Conservation (phyloP, 192 early-diverging fungal species). For the Coemansia sp. region DNA sequence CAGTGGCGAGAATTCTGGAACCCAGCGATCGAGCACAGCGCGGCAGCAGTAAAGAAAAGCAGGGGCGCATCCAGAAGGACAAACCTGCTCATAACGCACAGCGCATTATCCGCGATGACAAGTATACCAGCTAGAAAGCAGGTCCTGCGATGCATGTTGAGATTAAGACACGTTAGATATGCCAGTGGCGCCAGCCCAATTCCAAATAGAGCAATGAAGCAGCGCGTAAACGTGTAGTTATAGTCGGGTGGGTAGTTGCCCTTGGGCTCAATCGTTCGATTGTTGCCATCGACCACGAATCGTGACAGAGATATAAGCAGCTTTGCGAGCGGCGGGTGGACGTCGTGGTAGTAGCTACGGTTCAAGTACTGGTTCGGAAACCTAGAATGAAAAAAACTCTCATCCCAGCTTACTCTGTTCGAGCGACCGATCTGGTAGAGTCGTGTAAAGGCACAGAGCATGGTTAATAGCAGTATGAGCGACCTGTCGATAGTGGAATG, state of each 20-base stretch:
- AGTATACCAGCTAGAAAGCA: conserved; percentile 57
- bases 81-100: conserved; percentile 62
- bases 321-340: conserved; percentile 91
- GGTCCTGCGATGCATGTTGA: conserved; percentile 53
- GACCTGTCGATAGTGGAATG: conserved; percentile 35
- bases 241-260: conserved; percentile 61
- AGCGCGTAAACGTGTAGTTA: conserved; percentile 68
- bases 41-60: conserved; percentile 63
- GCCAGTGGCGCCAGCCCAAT: conserved; percentile 64
- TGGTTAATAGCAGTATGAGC: conserved; percentile 37
- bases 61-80: conserved; percentile 70
- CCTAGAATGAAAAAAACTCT: conserved; percentile 56
- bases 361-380: conserved; percentile 91
- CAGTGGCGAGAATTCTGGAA: conserved; percentile 55
- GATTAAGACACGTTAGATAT: conserved; percentile 62
- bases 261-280: conserved; percentile 64
- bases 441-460: conserved; percentile 26
- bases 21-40: conserved; percentile 54
- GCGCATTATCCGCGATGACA: conserved; percentile 63
- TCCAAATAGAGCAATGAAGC: conserved; percentile 63
- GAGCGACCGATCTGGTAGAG: conserved; percentile 38
- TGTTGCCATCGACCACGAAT: conserved; percentile 55
- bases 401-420: conserved; percentile 64
- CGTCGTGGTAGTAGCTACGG: conserved; percentile 91
- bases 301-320: conserved; percentile 65